Conservation (phyloP, 495 filamentous ascomycete genomes). For the Aspergillus coremiiformis region DNA sequence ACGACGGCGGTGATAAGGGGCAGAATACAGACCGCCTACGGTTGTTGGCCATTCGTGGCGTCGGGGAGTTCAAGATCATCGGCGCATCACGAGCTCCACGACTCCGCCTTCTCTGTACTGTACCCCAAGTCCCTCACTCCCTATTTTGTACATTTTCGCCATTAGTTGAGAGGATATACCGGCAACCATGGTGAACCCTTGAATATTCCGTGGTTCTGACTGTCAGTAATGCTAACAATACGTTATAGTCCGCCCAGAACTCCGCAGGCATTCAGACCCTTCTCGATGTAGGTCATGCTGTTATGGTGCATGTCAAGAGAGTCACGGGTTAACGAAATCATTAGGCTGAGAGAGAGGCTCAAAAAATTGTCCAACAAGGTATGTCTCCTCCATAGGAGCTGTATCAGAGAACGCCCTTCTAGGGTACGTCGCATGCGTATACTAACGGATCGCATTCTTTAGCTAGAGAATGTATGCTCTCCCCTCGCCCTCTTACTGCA, state of each 20-base stretch:
- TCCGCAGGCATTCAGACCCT: constrained; percentile 96
- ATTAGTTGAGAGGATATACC: constrained; percentile 7
- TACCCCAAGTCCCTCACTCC: not conserved
- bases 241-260: constrained; percentile 87
- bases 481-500: not conserved
- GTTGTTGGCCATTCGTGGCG: constrained; percentile 31
- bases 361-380: constrained; percentile 98
- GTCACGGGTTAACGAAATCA: constrained; percentile 4
- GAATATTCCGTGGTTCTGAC: not conserved
- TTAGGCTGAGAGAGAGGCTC: constrained; percentile 95
- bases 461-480: constrained; percentile 66
- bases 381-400: constrained; percentile 10
- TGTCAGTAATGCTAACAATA: constrained; percentile 20
- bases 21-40: constrained; percentile 34
- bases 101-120: constrained; percentile 17
- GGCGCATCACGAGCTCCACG: constrained; percentile 29
- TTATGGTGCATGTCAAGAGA: not conserved
- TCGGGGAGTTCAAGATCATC: constrained; percentile 25
- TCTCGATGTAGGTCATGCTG: constrained; percentile 71
- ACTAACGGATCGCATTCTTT: constrained; percentile 29
- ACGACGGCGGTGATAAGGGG: constrained; percentile 25
- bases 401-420: not conserved
- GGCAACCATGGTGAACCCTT: constrained; percentile 33
- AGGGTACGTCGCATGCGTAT: not conserved
- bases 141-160: not conserved